Percentiles rank a stretch among this genome's conserved stretches.
phyloP scores from a whole-genome alignment of 2,329 filamentous ascomycete species.

The Stagonosporopsis chrysanthemi region DNA sequence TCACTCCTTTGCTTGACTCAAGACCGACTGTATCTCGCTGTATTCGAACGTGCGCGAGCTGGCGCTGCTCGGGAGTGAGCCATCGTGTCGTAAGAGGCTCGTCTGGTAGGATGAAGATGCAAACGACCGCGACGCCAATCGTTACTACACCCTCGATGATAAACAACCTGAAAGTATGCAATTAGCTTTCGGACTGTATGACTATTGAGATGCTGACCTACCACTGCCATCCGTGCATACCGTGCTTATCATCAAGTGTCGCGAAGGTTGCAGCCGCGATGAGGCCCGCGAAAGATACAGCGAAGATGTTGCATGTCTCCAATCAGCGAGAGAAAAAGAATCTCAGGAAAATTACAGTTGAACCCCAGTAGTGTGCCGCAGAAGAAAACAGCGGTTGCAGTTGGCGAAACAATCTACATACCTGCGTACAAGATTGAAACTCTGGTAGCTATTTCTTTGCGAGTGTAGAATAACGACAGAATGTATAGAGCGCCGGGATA shows the following conservation, averaged over 20 bases:
- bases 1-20: conserved; percentile 52
- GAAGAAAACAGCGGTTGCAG: too few relatives aligned
- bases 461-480: conserved; percentile 70
- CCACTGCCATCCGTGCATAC: conserved; percentile 29
- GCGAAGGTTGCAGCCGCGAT: conserved; percentile 29
- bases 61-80: conserved; percentile 55
- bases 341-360: too few relatives aligned
- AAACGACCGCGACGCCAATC: conserved; percentile 37
- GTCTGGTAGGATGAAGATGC: conserved; percentile 51
- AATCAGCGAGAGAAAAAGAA: not conserved
- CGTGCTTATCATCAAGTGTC: conserved; percentile 27
- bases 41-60: conserved; percentile 42
- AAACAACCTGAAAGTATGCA: conserved; percentile 19
- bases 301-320: conserved; percentile 22
- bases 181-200: not conserved
- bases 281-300: conserved; percentile 23
- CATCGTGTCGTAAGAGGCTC: conserved; percentile 51
- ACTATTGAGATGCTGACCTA: not conserved
- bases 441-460: conserved; percentile 51
- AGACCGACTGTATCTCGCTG: conserved; percentile 59
- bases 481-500: conserved; percentile 68
- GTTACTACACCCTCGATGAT: conserved; percentile 39
- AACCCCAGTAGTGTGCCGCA: too few relatives aligned
- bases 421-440: conserved; percentile 21
- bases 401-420: not conserved